Base-by-base conservation (phyloP, 441 rosid genomes). In the Lagerstroemia fauriei region DNA sequence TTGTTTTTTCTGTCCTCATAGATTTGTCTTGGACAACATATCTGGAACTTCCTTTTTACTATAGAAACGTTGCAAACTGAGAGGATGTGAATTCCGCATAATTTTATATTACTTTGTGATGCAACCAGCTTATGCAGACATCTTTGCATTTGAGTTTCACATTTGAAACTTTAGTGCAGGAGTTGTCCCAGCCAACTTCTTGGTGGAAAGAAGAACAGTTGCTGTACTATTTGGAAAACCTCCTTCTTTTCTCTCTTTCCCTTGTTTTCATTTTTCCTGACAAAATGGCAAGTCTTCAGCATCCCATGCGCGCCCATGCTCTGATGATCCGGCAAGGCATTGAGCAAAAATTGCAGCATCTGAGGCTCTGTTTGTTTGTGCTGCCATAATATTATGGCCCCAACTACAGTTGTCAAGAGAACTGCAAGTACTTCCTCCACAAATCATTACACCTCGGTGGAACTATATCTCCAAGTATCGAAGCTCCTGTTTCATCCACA, bases 401-500 rank as follows among this genome's bases (percentile, higher is more conserved):
- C n/a, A 14, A 46, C 27, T 48, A 27, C 73, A 18, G 32, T 20
- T 78, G 61, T 38, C 27, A 34, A 13, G 66, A 59, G 66, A 24
- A 46, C 9, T 17, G 59, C 34, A 24, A 66, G 7, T 29, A 65
- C 25, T 66, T 44, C 56, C 73, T 66, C 57, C 74, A 48, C 29
- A 29, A 78, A 48, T 41, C 75, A n/a, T n/a, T 78, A 63, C 29
- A 3, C 31, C 59, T 20, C 4, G 25, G 25, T 59, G 7, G 41
- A 78, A 31, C 59, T 78, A 14, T 46, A 44, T n/a, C 32, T 18
- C 27, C 66, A 59, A 4, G 25, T 41, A 47, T 48, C 18, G 34
- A 7, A 68, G n/a, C 74, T 27, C 47, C 81, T 46, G 20, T 78
- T 31, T 66, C 81, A 66, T 65, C 57, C 81, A 14, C 74, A 34